These are phyloP conservation scores for Nephelium lappaceum DNA, from an alignment of 345 rosid species.

Conservation along the genomic window DNA sequence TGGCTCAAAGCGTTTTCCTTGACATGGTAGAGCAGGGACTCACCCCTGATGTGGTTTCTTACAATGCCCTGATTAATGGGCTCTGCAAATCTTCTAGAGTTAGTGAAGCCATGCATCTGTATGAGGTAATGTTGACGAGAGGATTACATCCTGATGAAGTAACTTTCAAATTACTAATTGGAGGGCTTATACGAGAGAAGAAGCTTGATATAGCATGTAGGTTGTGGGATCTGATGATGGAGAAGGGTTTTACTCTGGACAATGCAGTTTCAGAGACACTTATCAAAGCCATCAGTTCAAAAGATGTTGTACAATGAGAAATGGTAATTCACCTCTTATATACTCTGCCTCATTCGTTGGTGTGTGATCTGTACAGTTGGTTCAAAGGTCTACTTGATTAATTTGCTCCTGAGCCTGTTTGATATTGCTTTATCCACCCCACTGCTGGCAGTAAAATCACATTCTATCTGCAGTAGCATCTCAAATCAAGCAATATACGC, in stretches of 20 bases:
- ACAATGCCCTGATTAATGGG: constrained; percentile 79
- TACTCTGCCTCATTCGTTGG: neutral
- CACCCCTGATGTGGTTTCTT: constrained; percentile 72
- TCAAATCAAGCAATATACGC: neutral
- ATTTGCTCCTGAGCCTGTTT: constrained; percentile 11
- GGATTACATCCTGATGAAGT: constrained; percentile 74
- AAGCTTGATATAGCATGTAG: constrained; percentile 61
- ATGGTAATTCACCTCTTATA: constrained; percentile 28
- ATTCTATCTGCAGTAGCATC: neutral
- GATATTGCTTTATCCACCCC: neutral
- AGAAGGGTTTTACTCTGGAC: constrained; percentile 92
- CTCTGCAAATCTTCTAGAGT: constrained; percentile 67
- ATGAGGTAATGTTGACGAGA: constrained; percentile 68
- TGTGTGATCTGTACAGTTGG: constrained; percentile 1
- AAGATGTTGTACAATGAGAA: constrained; percentile 32
- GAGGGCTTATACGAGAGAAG: constrained; percentile 72
- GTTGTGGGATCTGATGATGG: constrained; percentile 99
- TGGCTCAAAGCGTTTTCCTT: constrained; percentile 59
- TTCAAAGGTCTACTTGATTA: constrained; percentile 1
- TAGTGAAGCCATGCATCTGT: constrained; percentile 63
- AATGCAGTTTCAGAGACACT: constrained; percentile 68
- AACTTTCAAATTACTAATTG: constrained; percentile 81
- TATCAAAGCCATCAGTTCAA: constrained; percentile 49
- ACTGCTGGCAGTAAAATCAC: neutral
- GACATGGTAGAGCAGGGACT: constrained; percentile 80